Evolutionary conservation across 805 yeast species (phyloP).

Genomic region (Metschnikowia peoriensis): DNA sequence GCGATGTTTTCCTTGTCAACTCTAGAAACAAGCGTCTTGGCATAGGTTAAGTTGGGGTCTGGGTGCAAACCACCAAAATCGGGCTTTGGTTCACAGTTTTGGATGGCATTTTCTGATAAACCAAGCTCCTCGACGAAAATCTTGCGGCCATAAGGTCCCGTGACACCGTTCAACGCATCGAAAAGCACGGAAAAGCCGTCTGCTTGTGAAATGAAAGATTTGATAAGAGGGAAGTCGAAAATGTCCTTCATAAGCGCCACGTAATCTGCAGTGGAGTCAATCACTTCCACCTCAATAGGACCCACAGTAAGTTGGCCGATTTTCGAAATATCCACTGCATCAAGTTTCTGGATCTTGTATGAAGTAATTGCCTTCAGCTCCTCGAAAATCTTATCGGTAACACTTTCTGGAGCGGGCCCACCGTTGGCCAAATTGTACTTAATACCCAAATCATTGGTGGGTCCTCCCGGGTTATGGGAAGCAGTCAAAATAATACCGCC

Average conservation of each 20-base stretch:
- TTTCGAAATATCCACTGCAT: constrained; percentile 58
- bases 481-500: constrained; percentile 98
- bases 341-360: constrained; percentile 64
- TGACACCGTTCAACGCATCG: constrained; percentile 91
- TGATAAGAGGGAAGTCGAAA: constrained; percentile 83
- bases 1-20: too few species aligned
- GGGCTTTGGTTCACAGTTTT: constrained; percentile 74
- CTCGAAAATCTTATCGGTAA: constrained; percentile 83
- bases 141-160: constrained; percentile 92
- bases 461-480: constrained; percentile 98
- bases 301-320: constrained; percentile 56
- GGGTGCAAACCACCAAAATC: constrained; percentile 98
- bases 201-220: constrained; percentile 56
- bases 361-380: constrained; percentile 54
- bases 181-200: constrained; percentile 70
- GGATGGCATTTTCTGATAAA: constrained; percentile 64
- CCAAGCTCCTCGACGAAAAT: constrained; percentile 85
- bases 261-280: constrained; percentile 79
- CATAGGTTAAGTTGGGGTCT: constrained; percentile 95
- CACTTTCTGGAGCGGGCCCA: constrained; percentile 97
- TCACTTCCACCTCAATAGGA: constrained; percentile 70
- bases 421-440: constrained; percentile 94
- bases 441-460: constrained; percentile 87
- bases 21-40: constrained; percentile 75
- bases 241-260: constrained; percentile 76